Base-by-base conservation (phyloP, 1,284 basidiomycete species). In the Caloboletus firmus region DNA sequence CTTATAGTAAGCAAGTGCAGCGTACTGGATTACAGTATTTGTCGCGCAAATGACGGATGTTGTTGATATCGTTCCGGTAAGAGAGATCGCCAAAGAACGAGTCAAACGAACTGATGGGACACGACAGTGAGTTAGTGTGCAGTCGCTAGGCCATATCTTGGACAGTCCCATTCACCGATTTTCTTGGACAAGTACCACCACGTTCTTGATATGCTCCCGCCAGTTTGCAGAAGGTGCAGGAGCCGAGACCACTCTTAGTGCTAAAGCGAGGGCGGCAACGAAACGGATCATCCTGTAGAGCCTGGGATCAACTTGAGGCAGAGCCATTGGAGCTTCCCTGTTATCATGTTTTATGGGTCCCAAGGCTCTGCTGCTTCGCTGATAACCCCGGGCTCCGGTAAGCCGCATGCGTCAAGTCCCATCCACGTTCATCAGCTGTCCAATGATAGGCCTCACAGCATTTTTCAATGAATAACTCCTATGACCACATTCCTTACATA, bases 21-120 rank as follows among this genome's bases (percentile, higher is more conserved):
- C 63, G 7, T 46, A 64, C 63, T 8, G 62, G 62, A n/a, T 65
- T 68, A 24, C 65, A 68, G 45, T 60, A 68, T 18, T 52, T 55
- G 35, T 13, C 22, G 5, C 43, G 46, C 40, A 62, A 20, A 39
- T 66, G 24, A 20, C 65, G 66, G 13, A 68, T 45, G 49, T 68
- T 65, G 45, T 67, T 22, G 31, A 65, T 56, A 15, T 65, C 63
- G 28, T 17, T 34, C 5, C 65, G 59, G 44, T 62, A 68, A 6
- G 65, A 68, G 43, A 65, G 65, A 20, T 65, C 63, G 13, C 63
- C 66, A 49, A 66, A 68, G 54, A 60, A 62, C 22, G 56, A 66
- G 49, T 68, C 63, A 22, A 65, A 68, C 10, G 63, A 64, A 4
- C 63, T 64, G 40, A 34, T 2, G 10, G 24, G 22, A 42, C 7